phyloP scores from a whole-genome alignment of 2,329 filamentous ascomycete genomes.

The Fusarium sp. region DNA sequence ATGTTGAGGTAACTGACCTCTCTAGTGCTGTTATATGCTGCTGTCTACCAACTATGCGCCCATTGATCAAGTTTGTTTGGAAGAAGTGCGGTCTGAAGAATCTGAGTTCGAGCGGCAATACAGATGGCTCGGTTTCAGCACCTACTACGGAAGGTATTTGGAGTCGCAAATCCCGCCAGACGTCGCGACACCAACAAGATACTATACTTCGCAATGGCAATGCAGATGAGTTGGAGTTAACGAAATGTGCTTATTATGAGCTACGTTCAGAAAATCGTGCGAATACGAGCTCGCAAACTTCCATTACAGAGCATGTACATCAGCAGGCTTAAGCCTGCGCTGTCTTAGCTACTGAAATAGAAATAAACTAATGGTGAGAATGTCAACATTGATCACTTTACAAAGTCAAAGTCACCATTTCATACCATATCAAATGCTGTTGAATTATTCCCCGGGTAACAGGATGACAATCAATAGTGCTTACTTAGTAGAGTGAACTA shows the following conservation, averaged over 20 bases:
- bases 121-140: not conserved
- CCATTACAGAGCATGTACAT: not conserved
- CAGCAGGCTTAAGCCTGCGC: not conserved
- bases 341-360: too few species aligned
- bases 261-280: not conserved
- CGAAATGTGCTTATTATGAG: not conserved
- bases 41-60: not conserved
- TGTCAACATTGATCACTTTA: too few species aligned
- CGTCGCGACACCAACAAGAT: not conserved
- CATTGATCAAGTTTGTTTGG: not conserved
- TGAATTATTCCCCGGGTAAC: too few species aligned
- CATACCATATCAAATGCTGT: too few species aligned
- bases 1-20: rapidly evolving
- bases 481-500: too few species aligned
- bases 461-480: too few species aligned
- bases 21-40: slow-evolving; percentile 1
- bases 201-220: not conserved
- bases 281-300: not conserved
- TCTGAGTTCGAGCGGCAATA: not conserved
- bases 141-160: not conserved
- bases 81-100: not conserved
- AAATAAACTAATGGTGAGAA: too few species aligned
- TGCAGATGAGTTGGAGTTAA: not conserved
- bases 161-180: not conserved
- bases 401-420: too few species aligned